Percentiles rank a stretch among this genome's conserved stretches.
Evolutionary conservation across 768 basidiomycete genomes (phyloP).

Genomic region (Nidularia sp.): DNA sequence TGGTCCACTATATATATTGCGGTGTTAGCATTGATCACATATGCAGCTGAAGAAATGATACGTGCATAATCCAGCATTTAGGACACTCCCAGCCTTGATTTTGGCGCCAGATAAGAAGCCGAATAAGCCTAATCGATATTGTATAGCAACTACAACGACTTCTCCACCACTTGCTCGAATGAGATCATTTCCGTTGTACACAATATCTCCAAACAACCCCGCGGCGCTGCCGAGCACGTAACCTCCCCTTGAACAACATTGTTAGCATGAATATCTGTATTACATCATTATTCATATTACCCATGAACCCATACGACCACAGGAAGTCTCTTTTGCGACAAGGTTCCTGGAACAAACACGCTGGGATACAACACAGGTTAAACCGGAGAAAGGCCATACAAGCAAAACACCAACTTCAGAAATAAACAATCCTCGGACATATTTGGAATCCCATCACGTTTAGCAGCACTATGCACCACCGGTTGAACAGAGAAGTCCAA

Average conservation of each 20-base stretch:
- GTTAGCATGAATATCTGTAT: neutral
- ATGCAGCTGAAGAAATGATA: neutral
- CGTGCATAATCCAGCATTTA: constrained; percentile 27
- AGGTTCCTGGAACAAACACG: neutral
- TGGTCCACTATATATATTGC: constrained; percentile 29
- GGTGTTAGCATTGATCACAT: constrained; percentile 4
- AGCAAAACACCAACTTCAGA: neutral
- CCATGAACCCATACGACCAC: constrained; percentile 3
- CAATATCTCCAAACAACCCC: too few species aligned
- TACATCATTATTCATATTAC: neutral
- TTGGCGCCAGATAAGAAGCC: constrained; percentile 41
- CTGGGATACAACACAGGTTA: neutral
- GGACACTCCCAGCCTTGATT: constrained; percentile 34
- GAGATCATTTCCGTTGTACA: constrained; percentile 28
- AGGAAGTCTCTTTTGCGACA: neutral
- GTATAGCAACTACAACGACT: constrained; percentile 36
- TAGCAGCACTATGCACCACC: neutral
- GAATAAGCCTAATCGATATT: constrained; percentile 39
- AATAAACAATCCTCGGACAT: constrained; percentile 2
- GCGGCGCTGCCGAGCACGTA: constrained; percentile 23
- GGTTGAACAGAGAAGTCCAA: too few species aligned
- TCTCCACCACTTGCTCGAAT: constrained; percentile 30
- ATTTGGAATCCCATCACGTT: neutral
- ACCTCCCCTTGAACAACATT: constrained; percentile 16
- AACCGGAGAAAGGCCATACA: neutral